Evolutionary conservation across 148 eudicot genomes (phyloP).

Genomic region (Vaccinium corymbosum): DNA sequence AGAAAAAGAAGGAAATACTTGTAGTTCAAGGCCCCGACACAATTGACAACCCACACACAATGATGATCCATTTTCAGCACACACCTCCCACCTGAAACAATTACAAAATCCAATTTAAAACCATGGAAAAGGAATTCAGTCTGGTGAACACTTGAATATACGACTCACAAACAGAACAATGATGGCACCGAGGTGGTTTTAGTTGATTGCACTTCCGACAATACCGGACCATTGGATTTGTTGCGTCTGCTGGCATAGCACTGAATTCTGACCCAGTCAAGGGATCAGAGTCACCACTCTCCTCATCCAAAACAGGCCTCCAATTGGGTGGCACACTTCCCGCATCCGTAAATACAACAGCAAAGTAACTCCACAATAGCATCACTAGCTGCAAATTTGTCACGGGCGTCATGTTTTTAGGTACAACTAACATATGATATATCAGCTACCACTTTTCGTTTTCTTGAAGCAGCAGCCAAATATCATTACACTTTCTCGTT

Average conservation of each 20-base stretch:
- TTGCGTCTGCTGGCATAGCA: slow-evolving; percentile 38
- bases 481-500: neutral
- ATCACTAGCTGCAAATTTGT: slow-evolving; percentile 64
- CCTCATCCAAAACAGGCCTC: slow-evolving; percentile 84
- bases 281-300: slow-evolving; percentile 71
- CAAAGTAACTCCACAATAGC: slow-evolving; percentile 95
- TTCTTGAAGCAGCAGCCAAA: neutral
- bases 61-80: slow-evolving; percentile 99
- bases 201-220: slow-evolving; percentile 94
- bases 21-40: slow-evolving; percentile 96
- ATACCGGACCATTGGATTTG: slow-evolving; percentile 54
- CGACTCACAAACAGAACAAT: slow-evolving; percentile 97
- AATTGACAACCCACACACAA: slow-evolving; percentile 99
- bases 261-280: slow-evolving; percentile 55
- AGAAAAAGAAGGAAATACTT: slow-evolving; percentile 97
- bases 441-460: slow-evolving; percentile 4
- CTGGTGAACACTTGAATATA: neutral
- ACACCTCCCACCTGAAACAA: slow-evolving; percentile 81
- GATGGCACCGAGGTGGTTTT: slow-evolving; percentile 98
- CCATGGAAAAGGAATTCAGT: slow-evolving; percentile 5
- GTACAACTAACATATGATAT: neutral
- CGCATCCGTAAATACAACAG: slow-evolving; percentile 88
- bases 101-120: slow-evolving; percentile 9
- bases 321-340: slow-evolving; percentile 94
- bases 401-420: neutral